Evolutionary conservation across 2,329 filamentous ascomycete genomes (phyloP).

Genomic region (Pseudocercospora ulei): DNA sequence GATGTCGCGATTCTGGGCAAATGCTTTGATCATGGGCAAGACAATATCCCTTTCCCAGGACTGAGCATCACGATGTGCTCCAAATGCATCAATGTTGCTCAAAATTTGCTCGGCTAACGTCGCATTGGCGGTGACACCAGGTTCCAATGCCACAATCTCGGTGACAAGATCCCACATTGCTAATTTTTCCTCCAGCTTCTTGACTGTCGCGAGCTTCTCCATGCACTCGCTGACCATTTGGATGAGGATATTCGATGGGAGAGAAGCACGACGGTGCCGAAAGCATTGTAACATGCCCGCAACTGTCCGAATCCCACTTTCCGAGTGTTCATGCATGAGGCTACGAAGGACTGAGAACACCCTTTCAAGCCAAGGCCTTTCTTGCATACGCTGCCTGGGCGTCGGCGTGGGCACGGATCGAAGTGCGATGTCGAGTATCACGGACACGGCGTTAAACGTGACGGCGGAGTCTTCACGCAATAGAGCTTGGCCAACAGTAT

Average conservation of each 20-base stretch:
- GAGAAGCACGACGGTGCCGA: slow-evolving; percentile 10
- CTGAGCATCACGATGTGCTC: not conserved
- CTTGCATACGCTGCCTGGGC: slow-evolving; percentile 35
- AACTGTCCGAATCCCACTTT: slow-evolving; percentile 24
- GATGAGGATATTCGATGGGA: slow-evolving; percentile 20
- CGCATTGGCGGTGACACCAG: slow-evolving; percentile 38
- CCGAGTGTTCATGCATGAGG: slow-evolving; percentile 28
- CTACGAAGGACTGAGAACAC: slow-evolving; percentile 35
- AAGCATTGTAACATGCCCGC: slow-evolving; percentile 25
- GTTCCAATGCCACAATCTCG: slow-evolving; percentile 40
- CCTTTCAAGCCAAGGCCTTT: slow-evolving; percentile 41
- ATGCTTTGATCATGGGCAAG: slow-evolving; percentile 30
- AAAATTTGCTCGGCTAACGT: slow-evolving; percentile 13
- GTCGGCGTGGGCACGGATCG: slow-evolving; percentile 37
- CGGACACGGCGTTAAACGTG: slow-evolving; percentile 16
- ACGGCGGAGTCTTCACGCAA: slow-evolving; percentile 1
- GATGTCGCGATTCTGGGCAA: slow-evolving; percentile 27
- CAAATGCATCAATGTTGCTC: not conserved
- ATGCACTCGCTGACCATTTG: slow-evolving; percentile 14
- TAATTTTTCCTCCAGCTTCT: not conserved
- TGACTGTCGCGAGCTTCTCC: not conserved
- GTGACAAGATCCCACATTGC: slow-evolving; percentile 38
- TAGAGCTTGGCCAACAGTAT: slow-evolving; percentile 8
- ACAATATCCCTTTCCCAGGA: slow-evolving; percentile 16
- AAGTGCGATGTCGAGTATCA: slow-evolving; percentile 37